Evolutionary conservation across 306 rosid genomes (phyloP), one percentile per base, ranked within the genome.

Genomic region (Coriaria nepalensis): DNA sequence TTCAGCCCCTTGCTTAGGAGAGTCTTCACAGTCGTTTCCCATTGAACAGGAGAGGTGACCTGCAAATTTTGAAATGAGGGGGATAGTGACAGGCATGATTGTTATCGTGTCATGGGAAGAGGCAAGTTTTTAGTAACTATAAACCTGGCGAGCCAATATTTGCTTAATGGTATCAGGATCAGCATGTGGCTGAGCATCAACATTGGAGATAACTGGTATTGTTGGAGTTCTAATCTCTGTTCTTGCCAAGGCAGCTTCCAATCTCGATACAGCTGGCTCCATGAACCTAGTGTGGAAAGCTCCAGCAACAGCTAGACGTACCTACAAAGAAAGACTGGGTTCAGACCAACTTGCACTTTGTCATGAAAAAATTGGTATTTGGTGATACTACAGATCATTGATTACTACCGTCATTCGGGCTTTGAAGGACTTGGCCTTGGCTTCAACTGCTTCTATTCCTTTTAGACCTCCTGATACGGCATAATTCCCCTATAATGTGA

Each of bases 11-110:
- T 84, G 60, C 35, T 13, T 6, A 75, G 79, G 57, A 92, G 94
- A 47, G 83, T 78, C 77, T 78, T 85, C 63, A 92, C 70, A 9
- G 96, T 92, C 65, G 94, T 85, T 76, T 92, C 96, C 98, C 98
- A 85, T 59, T 75, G 98, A 69, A 92, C 98, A 10, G 96, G 96
- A 37, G 96, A 92, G 44, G 98, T 92, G 40, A 92, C 94, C 98
- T 92, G 82, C 42, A 10, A 63, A n/a, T 57, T 33, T 57, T 37
- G 64, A 41, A 61, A 32, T 5, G 39, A 6, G 20, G 36, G 5
- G 5, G 6, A 1, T 45, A 20, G 3, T 20, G 29, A 20, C 3
- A 20, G 29, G 29, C 29, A 20, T 20, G 29, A 20, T 20, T 20
- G 29, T 20, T 20, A 20, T 20, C 29, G 29, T 0, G 2, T 13